These are phyloP conservation scores for Canavalia ensiformis DNA, from an alignment of 306 rosid genomes.

Conservation along the genomic window DNA sequence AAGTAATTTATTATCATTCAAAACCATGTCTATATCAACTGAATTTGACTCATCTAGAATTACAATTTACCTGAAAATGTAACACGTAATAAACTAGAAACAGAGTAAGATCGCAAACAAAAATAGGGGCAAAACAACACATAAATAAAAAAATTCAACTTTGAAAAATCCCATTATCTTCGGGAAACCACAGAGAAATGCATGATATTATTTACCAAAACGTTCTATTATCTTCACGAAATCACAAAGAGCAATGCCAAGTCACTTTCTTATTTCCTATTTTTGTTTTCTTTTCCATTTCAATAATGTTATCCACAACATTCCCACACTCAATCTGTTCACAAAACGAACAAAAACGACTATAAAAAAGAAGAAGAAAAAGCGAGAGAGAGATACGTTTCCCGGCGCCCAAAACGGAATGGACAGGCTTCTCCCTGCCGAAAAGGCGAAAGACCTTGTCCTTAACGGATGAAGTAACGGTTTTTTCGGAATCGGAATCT, in stretches of 20 bases:
- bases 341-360: not conserved
- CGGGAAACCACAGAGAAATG: not conserved
- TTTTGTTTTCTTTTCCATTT: not conserved
- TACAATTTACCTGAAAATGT: not conserved
- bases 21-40: not conserved
- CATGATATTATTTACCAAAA: not conserved
- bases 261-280: not conserved
- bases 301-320: not conserved
- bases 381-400: constrained; percentile 57
- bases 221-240: too few species aligned
- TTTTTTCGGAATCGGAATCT: constrained; percentile 60
- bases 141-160: not conserved
- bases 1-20: not conserved
- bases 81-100: not conserved
- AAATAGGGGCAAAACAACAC: not conserved
- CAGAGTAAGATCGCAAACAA: not conserved
- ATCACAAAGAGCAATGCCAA: not conserved
- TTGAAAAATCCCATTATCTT: not conserved
- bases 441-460: constrained; percentile 67
- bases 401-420: constrained; percentile 76
- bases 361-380: not conserved
- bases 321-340: not conserved
- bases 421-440: constrained; percentile 74
- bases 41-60: not conserved
- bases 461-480: constrained; percentile 50